Evolutionary conservation across 257 asterid genomes (phyloP), one percentile per base, ranked within the genome.

Genomic region (Primulina huaijiensis): DNA sequence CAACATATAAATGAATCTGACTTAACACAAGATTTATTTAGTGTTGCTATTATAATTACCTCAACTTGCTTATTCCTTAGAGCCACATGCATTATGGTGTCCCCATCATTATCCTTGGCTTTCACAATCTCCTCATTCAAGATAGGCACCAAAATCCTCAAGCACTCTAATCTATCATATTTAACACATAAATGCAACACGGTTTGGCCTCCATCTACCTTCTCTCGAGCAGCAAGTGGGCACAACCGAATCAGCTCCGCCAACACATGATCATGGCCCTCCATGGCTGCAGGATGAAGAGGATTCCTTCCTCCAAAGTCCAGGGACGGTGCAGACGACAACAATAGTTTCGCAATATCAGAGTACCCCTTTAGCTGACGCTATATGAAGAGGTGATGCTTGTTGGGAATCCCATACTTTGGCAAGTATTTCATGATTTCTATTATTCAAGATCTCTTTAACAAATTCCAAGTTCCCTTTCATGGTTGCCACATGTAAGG

Each of bases 301-400:
- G 93, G 89, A 17, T 83, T 83, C 78, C 81, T 70, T 20, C 93
- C 93, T 12, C 78, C 81, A 1, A 70, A 69, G 69, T 85, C 89
- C 1, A 81, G 81, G 0, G 77, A 70, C 6, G 87, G 82, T 55
- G 82, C 75, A 30, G 78, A 77, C 2, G 56, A 23, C 2, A 65
- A 4, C 66, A 86, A 19, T 8, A 2, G 7, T 7, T 19, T 72
- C 0, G 40, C 78, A 2, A 83, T 83, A 23, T 79, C 72, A 19
- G 74, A 2, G n/a, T 76, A 16, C 1, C 88, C 90, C 23, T 60
- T 64, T 77, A 5, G 62, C 65, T 1, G 87, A 74, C 17, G 88
- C 90, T 19, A 79, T 9, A 66, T 85, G 90, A 20, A 86, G 90
- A 23, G 88, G 70, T 2, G 88, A 77, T 0, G 72, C 71, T 46